Percentiles rank a stretch among this genome's conserved stretches.
Conservation (phyloP, 2,329 filamentous ascomycete genomes). For the Trichophyton mentagrophytes region DNA sequence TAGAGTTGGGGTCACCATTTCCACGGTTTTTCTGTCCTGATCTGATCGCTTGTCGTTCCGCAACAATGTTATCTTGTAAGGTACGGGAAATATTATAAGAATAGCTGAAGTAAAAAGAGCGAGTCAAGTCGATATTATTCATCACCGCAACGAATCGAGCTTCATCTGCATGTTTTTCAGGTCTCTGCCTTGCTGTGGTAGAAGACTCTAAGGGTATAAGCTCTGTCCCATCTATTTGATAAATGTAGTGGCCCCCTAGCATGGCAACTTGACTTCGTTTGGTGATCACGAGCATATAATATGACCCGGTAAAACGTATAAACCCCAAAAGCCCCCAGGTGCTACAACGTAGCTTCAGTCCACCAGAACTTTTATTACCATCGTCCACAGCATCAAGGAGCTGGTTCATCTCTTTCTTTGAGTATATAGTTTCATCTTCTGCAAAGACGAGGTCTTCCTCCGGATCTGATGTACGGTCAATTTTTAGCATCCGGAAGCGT, state of each 20-base stretch:
- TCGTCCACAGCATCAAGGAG: conserved; percentile 91
- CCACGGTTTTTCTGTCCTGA: conserved; percentile 50
- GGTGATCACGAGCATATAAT: conserved; percentile 94
- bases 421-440: conserved; percentile 93
- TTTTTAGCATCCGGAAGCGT: conserved; percentile 83
- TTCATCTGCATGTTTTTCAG: conserved; percentile 81
- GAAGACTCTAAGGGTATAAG: conserved; percentile 73
- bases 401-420: conserved; percentile 80
- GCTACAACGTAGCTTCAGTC: conserved; percentile 76
- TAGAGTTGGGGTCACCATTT: conserved; percentile 75
- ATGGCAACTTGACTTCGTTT: conserved; percentile 94
- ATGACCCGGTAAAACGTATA: conserved; percentile 86
- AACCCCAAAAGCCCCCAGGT: conserved; percentile 93
- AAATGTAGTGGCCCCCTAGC: conserved; percentile 90
- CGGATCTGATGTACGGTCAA: conserved; percentile 73
- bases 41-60: conserved; percentile 59
- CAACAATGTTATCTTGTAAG: conserved; percentile 79
- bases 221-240: conserved; percentile 89
- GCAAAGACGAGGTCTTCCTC: conserved; percentile 68
- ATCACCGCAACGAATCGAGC: conserved; percentile 77
- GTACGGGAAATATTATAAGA: conserved; percentile 92
- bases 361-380: conserved; percentile 81
- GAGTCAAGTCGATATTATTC: conserved; percentile 77
- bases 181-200: conserved; percentile 51
- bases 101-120: conserved; percentile 96